phyloP scores from a whole-genome alignment of 2,329 filamentous ascomycete species.

The Pestalotiopsis sp. region DNA sequence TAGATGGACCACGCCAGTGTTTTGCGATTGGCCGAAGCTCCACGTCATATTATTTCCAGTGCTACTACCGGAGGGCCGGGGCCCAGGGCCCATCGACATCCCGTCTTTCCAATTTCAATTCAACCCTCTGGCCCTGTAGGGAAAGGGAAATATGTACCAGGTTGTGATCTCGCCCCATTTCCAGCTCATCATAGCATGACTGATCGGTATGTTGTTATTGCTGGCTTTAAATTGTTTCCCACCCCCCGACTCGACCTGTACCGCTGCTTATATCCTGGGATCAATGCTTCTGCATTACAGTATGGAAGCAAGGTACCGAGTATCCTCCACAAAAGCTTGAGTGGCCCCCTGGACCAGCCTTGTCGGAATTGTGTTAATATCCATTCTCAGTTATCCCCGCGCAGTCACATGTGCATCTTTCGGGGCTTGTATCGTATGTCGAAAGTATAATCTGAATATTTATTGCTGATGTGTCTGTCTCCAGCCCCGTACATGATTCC shows the following conservation, averaged over 20 bases:
- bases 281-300: not conserved
- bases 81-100: not conserved
- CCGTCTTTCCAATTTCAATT: not conserved
- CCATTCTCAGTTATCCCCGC: too few species aligned
- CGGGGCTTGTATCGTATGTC: too few species aligned
- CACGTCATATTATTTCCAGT: conserved; percentile 8
- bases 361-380: too few species aligned
- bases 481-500: too few species aligned
- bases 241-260: not conserved
- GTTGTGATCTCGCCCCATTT: not conserved
- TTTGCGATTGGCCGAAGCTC: conserved; percentile 9
- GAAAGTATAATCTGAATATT: too few species aligned
- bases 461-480: too few species aligned
- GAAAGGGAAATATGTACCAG: not conserved
- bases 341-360: too few species aligned
- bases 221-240: not conserved
- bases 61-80: not conserved
- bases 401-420: too few species aligned
- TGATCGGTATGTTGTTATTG: not conserved
- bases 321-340: too few species aligned
- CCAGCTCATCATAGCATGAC: not conserved
- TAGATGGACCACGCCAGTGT: not conserved
- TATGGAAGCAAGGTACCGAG: too few species aligned
- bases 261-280: not conserved
- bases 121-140: not conserved